phyloP scores from a whole-genome alignment of 768 basidiomycete genomes.

The Galerina marginata region DNA sequence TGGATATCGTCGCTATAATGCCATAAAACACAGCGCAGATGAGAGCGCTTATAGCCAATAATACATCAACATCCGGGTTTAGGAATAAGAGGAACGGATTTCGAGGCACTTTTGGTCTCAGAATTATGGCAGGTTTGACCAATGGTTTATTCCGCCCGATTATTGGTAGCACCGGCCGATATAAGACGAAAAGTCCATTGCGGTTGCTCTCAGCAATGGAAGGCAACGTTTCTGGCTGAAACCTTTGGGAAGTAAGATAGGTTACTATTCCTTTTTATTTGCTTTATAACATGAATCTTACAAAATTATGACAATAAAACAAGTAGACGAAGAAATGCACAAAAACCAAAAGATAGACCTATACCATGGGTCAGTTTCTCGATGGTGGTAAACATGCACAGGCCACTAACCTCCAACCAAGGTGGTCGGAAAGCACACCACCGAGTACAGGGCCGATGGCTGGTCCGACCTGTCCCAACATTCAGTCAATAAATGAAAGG shows the following conservation, averaged over 20 bases:
- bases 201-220: conserved; percentile 59
- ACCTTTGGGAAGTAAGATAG: conserved; percentile 37
- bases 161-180: conserved; percentile 59
- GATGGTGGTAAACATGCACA: not conserved
- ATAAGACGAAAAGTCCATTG: conserved; percentile 51
- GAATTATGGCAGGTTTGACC: conserved; percentile 27
- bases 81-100: conserved; percentile 64
- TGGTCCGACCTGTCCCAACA: conserved; percentile 56
- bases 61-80: conserved; percentile 59
- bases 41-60: conserved; percentile 57
- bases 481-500: conserved; percentile 3
- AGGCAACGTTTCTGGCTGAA: conserved; percentile 60
- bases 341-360: conserved; percentile 72
- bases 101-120: conserved; percentile 43
- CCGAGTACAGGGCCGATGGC: conserved; percentile 64
- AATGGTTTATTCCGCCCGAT: conserved; percentile 34
- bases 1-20: conserved; percentile 64
- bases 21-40: conserved; percentile 63
- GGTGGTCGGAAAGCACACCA: conserved; percentile 57
- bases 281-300: conserved; percentile 20
- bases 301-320: conserved; percentile 55
- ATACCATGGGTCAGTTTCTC: not conserved
- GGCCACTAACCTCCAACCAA: conserved; percentile 65
- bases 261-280: no score
- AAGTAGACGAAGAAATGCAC: conserved; percentile 50